Percentiles rank a stretch among this genome's conserved stretches.
Conservation (phyloP, 345 rosid genomes). For the Erucastrum elatum region DNA sequence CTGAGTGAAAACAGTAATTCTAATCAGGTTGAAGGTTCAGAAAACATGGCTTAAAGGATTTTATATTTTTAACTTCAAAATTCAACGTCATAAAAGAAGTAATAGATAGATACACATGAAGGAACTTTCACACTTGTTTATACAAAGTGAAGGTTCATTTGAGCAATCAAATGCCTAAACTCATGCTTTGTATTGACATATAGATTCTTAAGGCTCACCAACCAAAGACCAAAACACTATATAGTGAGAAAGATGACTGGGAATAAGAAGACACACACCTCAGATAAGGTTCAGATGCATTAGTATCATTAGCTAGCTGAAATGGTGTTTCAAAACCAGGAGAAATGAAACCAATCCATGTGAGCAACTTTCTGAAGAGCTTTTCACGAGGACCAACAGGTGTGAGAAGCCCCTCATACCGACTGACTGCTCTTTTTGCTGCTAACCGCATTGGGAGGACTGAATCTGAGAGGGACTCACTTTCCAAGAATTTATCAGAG, state of each 20-base stretch:
- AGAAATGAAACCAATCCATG: conserved; percentile 67
- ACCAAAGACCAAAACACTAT: conserved; percentile 18
- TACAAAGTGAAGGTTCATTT: neutral
- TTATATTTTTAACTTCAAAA: neutral
- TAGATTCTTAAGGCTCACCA: neutral
- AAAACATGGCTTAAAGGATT: neutral
- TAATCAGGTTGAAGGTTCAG: neutral
- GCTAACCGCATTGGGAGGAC: conserved; percentile 88
- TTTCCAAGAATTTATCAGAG: conserved; percentile 43
- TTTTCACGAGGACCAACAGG: conserved; percentile 86
- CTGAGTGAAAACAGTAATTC: conserved; percentile 43
- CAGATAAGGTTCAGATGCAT: conserved; percentile 69
- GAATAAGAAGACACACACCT: conserved; percentile 53
- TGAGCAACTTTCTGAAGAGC: conserved; percentile 73
- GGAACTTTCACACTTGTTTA: neutral
- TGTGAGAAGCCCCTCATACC: conserved; percentile 82
- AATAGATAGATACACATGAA: neutral
- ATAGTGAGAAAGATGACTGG: neutral
- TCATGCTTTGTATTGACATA: neutral
- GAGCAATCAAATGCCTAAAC: neutral
- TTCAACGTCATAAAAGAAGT: neutral
- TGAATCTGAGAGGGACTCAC: conserved; percentile 52
- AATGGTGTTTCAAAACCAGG: conserved; percentile 62
- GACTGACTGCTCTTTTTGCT: conserved; percentile 89
- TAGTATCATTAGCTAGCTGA: conserved; percentile 50